These are phyloP conservation scores for Kurtzmaniella natalensis DNA, from an alignment of 1,139 yeast species.

Conservation along the genomic window DNA sequence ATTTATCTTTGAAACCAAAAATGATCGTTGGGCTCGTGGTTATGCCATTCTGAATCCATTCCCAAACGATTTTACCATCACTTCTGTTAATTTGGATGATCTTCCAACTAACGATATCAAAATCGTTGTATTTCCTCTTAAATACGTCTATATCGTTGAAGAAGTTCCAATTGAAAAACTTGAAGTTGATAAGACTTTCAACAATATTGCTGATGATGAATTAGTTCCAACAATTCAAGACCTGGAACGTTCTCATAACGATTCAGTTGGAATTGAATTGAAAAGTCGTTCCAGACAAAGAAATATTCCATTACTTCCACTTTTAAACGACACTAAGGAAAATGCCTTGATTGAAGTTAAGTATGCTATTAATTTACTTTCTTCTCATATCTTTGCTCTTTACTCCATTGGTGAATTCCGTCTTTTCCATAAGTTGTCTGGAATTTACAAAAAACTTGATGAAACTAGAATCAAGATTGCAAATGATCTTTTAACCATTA, in stretches of 20 bases:
- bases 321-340: conserved; percentile 34
- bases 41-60: conserved; percentile 60
- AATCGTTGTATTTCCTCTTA: conserved; percentile 59
- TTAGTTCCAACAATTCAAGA: conserved; percentile 44
- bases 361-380: conserved; percentile 52
- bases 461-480: conserved; percentile 58
- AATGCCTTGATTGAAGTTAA: conserved; percentile 53
- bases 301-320: conserved; percentile 52
- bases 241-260: conserved; percentile 32
- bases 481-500: conserved; percentile 52
- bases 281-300: conserved; percentile 7
- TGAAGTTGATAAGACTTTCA: conserved; percentile 27
- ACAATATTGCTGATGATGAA: conserved; percentile 28
- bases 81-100: conserved; percentile 56
- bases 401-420: conserved; percentile 68
- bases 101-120: conserved; percentile 51
- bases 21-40: conserved; percentile 75
- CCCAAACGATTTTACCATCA: conserved; percentile 64
- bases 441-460: conserved; percentile 56
- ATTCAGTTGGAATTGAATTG: conserved; percentile 23
- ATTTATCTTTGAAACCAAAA: conserved; percentile 66
- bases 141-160: conserved; percentile 40
- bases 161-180: conserved; percentile 25
- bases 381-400: conserved; percentile 63
- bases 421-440: conserved; percentile 50